phyloP scores from a whole-genome alignment of 345 rosid species.

The Schrenkiella parvula region DNA sequence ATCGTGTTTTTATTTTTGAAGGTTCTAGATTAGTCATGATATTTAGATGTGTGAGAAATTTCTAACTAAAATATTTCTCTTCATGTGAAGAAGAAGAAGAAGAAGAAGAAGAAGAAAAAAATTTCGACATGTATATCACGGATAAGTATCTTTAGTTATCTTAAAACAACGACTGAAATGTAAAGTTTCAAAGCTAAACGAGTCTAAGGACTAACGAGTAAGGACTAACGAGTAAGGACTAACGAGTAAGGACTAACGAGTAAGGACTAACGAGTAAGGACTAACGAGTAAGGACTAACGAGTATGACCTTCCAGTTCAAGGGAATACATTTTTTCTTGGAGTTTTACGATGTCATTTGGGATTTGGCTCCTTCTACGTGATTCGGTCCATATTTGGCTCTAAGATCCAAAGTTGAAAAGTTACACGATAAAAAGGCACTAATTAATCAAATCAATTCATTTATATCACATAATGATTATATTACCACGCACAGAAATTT shows the following conservation, averaged over 20 bases:
- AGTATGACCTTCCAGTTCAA: conserved; percentile 13
- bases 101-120: background rate
- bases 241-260: too few relatives aligned
- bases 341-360: background rate
- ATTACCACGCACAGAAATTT: background rate
- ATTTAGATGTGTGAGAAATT: background rate
- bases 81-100: background rate
- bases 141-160: background rate
- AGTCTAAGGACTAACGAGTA: conserved; percentile 15
- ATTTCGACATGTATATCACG: conserved; percentile 17
- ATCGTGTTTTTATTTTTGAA: background rate
- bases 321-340: conserved; percentile 12
- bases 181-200: conserved; percentile 15
- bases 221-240: too few relatives aligned
- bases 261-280: too few relatives aligned
- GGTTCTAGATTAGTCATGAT: conserved; percentile 3
- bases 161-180: background rate
- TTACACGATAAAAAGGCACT: background rate
- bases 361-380: conserved; percentile 20
- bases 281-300: too few relatives aligned
- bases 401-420: background rate
- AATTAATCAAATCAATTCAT: background rate
- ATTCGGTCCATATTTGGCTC: conserved; percentile 25
- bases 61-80: background rate
- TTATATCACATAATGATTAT: background rate